Evolutionary conservation across 768 basidiomycete genomes (phyloP).

Genomic region (Atractiella rhizophila): DNA sequence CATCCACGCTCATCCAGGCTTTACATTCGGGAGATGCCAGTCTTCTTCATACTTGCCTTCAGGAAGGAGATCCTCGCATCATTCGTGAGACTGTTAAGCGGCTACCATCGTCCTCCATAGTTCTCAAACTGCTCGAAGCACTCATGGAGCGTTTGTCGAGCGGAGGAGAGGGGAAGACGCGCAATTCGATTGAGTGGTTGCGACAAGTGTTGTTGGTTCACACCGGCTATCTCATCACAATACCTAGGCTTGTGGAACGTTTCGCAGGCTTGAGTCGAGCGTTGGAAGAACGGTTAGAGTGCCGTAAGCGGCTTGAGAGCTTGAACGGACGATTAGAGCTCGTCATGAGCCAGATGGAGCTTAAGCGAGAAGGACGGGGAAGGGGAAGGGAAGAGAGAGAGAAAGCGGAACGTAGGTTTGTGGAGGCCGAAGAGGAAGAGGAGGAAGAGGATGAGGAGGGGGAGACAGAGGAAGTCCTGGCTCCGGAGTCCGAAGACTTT

Average conservation of each 20-base stretch:
- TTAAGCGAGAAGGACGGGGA: conserved; percentile 42
- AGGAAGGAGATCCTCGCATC: conserved; percentile 52
- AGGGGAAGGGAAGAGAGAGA: conserved; percentile 57
- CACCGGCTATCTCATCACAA: conserved; percentile 77
- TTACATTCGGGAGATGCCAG: conserved; percentile 78
- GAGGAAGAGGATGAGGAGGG: conserved; percentile 38
- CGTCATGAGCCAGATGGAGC: conserved; percentile 75
- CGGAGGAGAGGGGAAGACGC: conserved; percentile 30
- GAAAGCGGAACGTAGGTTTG: conserved; percentile 22
- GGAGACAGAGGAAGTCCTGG: conserved; percentile 32
- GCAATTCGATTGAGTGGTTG: conserved; percentile 35
- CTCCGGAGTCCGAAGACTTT: conserved; percentile 33
- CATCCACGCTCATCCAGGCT: conserved; percentile 83
- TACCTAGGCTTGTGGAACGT: conserved; percentile 71
- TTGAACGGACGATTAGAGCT: conserved; percentile 77
- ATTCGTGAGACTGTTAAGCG: conserved; percentile 67
- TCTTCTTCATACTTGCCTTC: conserved; percentile 60
- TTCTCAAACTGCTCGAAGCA: conserved; percentile 57
- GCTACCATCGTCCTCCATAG: conserved; percentile 52
- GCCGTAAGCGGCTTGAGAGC: conserved; percentile 62
- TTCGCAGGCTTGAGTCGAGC: conserved; percentile 62
- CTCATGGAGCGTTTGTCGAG: conserved; percentile 64
- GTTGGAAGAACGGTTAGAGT: conserved; percentile 46
- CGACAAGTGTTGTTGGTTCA: conserved; percentile 61
- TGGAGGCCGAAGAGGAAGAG: conserved; percentile 38